Percentiles rank a stretch among this genome's conserved stretches.
Conservation (phyloP, 495 filamentous ascomycete genomes). For the Penicillium atrosanguineum region DNA sequence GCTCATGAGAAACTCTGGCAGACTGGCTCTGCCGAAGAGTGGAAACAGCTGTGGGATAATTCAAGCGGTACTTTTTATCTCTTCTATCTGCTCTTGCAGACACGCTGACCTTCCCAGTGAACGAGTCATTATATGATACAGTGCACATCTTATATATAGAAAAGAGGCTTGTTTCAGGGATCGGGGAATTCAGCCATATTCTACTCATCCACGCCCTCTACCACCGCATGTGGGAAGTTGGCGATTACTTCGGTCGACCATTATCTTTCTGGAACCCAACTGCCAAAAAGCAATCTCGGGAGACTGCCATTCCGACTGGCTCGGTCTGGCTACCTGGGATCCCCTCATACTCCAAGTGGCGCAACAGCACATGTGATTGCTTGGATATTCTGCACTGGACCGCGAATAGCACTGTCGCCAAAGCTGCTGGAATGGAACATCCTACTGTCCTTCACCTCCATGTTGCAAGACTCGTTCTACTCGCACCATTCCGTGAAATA, state of each 20-base stretch:
- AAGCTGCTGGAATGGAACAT: slow-evolving; percentile 47
- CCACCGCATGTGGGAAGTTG: slow-evolving; percentile 52
- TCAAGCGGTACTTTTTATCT: slow-evolving; percentile 19
- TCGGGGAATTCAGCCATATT: slow-evolving; percentile 48
- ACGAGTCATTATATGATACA: slow-evolving; percentile 42
- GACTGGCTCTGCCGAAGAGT: slow-evolving; percentile 32
- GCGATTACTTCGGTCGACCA: slow-evolving; percentile 43
- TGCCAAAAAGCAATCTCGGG: slow-evolving; percentile 41
- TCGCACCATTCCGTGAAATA: slow-evolving; percentile 41
- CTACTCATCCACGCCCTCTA: slow-evolving; percentile 51
- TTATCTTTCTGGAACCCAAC: slow-evolving; percentile 51
- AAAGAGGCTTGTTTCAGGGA: slow-evolving; percentile 40
- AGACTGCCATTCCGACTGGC: slow-evolving; percentile 33
- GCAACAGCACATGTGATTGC: slow-evolving; percentile 54
- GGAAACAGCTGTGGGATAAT: slow-evolving; percentile 35
- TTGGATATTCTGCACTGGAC: slow-evolving; percentile 56
- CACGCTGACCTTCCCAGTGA: slow-evolving; percentile 17
- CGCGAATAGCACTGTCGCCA: slow-evolving; percentile 45
- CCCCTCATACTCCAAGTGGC: slow-evolving; percentile 52
- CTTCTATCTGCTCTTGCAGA: background rate
- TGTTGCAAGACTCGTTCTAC: slow-evolving; percentile 40
- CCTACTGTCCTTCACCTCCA: slow-evolving; percentile 54
- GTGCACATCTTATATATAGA: slow-evolving; percentile 50
- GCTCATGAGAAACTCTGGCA: slow-evolving; percentile 49
- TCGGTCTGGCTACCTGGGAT: slow-evolving; percentile 52